Evolutionary conservation across 2,329 filamentous ascomycete species (phyloP).

Genomic region (Stagonosporopsis rhizophila): DNA sequence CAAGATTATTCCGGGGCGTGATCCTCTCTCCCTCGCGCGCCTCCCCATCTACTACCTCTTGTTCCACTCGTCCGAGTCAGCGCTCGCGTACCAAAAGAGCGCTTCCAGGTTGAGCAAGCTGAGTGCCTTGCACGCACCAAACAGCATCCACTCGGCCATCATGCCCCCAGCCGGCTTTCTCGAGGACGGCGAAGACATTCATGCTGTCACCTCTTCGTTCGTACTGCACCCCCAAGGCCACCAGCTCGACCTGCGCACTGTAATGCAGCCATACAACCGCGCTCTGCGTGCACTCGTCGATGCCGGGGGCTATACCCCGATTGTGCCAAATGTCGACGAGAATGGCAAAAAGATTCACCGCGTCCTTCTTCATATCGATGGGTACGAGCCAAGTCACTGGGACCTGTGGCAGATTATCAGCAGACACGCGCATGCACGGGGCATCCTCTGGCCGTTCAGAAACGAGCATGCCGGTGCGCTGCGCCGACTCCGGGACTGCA

Average conservation of each 20-base stretch:
- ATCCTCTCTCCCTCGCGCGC: slow-evolving; percentile 68
- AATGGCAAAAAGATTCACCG: slow-evolving; percentile 34
- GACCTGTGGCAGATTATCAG: slow-evolving; percentile 41
- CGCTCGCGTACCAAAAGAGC: slow-evolving; percentile 66
- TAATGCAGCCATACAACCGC: slow-evolving; percentile 52
- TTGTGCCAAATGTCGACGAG: slow-evolving; percentile 28
- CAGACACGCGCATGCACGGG: slow-evolving; percentile 41
- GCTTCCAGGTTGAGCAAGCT: slow-evolving; percentile 60
- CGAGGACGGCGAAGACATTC: slow-evolving; percentile 57
- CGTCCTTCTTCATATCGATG: slow-evolving; percentile 46
- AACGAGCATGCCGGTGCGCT: slow-evolving; percentile 31
- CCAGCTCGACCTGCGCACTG: slow-evolving; percentile 31
- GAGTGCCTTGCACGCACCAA: slow-evolving; percentile 53
- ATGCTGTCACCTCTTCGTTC: slow-evolving; percentile 54
- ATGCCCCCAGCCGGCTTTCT: slow-evolving; percentile 53
- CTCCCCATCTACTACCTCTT: slow-evolving; percentile 72
- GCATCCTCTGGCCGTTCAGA: slow-evolving; percentile 43
- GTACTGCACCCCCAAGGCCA: slow-evolving; percentile 51
- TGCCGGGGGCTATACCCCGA: slow-evolving; percentile 43
- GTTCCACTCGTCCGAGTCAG: slow-evolving; percentile 67
- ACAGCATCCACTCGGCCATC: slow-evolving; percentile 52
- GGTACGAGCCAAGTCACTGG: slow-evolving; percentile 39
- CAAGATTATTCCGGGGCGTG: slow-evolving; percentile 69
- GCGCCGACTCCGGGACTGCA: slow-evolving; percentile 38
- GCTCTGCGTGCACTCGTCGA: slow-evolving; percentile 45